These are phyloP conservation scores for Neonectria faginata DNA, from an alignment of 2,329 filamentous ascomycete species.

Conservation along the genomic window DNA sequence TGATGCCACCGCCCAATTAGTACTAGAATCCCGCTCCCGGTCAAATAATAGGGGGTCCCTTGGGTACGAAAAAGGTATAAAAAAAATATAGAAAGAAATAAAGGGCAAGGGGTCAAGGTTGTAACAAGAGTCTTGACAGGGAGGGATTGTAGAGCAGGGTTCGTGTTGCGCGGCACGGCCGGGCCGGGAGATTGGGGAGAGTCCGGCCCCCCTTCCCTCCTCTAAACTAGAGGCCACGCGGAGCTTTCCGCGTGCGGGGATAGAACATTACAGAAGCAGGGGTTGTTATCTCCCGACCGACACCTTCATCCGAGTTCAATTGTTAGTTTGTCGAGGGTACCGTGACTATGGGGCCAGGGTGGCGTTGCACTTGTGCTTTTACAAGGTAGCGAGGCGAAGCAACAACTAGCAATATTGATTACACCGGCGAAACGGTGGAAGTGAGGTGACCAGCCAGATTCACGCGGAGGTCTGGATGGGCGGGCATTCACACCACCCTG, in stretches of 20 bases:
- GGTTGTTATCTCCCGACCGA: neutral
- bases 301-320: neutral
- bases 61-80: neutral
- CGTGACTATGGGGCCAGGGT: neutral
- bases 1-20: neutral
- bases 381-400: neutral
- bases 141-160: constrained; percentile 3
- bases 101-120: neutral
- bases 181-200: neutral
- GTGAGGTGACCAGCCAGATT: neutral
- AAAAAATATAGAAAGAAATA: neutral
- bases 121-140: constrained; percentile 1
- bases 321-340: neutral
- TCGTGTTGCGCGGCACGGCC: neutral
- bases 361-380: neutral
- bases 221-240: neutral
- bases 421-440: neutral
- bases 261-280: neutral
- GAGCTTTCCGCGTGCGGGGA: neutral
- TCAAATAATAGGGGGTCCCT: neutral
- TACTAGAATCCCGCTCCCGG: neutral
- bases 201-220: neutral
- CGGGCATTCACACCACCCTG: neutral
- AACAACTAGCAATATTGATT: constrained; percentile 1
- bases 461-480: neutral